Base-by-base conservation (phyloP, 768 basidiomycete species). In the Psilocybe sp. region DNA sequence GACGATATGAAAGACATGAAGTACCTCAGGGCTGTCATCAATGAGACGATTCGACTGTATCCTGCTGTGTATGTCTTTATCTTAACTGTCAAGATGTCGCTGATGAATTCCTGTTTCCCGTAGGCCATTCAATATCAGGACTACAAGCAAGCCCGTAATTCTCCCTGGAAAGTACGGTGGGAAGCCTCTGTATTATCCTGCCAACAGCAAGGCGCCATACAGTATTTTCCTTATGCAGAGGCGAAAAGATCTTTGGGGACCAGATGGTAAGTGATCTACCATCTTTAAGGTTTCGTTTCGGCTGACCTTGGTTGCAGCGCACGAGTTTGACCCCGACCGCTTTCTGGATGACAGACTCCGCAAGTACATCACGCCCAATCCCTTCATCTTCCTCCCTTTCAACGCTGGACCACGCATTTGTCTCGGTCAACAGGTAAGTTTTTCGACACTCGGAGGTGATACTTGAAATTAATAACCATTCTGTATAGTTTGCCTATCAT, bases 231-330 rank as follows among this genome's bases (percentile, higher is more conserved):
- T 78, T 31, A 83, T 85, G 81, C 85, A 87, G 34, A 72, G 84
- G 5, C 71, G 82, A 31, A 72, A 64, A 44, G 81, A 84, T 54
- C 71, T 83, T 2, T 87, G 85, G 85, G 85, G 85, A 0, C 81
- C 82, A 1, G 83, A 85, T 58, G 84, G 82, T 82, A 54, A 4
- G 68, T 40, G 28, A 35, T 44, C 5, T n/a, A 20, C 8, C 11
- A 2, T n/a, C 48, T 18, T 32, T 14, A 32, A 34, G 3, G 2
- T 8, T 8, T 45, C 23, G 5, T 18, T 32, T 5, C 46, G n/a
- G 40, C 19, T 20, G 43, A 7, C 1, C 46, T 15, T 35, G 28
- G 15, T n/a, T 19, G 5, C 42, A 83, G 82, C 82, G n/a, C 60
- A 75, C 3, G 55, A 66, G 49, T 88, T 86, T 54, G 85, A 87